These are phyloP conservation scores for Salix viminalis DNA, from an alignment of 345 rosid genomes.

Conservation along the genomic window DNA sequence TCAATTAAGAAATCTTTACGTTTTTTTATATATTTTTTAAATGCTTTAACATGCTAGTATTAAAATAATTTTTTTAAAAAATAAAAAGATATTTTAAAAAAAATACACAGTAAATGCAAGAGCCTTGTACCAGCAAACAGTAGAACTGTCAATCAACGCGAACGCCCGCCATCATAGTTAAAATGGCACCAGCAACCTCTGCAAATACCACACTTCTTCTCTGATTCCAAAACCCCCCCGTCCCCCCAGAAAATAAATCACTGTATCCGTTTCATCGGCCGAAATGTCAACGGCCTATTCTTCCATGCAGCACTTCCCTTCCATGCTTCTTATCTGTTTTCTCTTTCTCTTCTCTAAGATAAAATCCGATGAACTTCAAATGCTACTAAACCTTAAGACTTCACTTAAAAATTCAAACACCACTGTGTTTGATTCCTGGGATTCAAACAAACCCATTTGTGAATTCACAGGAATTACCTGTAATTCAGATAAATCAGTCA, in stretches of 20 bases:
- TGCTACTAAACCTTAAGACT: conserved; percentile 45
- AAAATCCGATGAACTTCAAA: conserved; percentile 55
- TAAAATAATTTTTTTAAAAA: too few species aligned
- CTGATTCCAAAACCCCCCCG: neutral
- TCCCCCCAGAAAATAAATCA: neutral
- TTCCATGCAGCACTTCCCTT: neutral
- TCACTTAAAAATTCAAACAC: conserved; percentile 25
- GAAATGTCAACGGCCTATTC: conserved; percentile 27
- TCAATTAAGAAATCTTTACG: too few species aligned
- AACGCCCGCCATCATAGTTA: neutral
- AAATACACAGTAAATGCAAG: neutral
- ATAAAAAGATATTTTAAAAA: neutral
- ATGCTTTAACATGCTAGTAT: too few species aligned
- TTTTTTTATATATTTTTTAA: too few species aligned
- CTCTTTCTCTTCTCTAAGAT: conserved; percentile 17
- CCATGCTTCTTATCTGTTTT: conserved; percentile 25
- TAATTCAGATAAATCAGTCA: conserved; percentile 36
- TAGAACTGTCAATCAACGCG: too few species aligned
- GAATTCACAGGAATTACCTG: conserved; percentile 65
- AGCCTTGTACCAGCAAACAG: too few species aligned
- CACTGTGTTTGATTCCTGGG: conserved; percentile 52
- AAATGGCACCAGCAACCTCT: neutral
- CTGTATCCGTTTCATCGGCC: neutral
- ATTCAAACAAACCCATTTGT: conserved; percentile 28
- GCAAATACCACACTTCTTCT: neutral